Percentiles rank a stretch among this genome's conserved stretches.
Evolutionary conservation across 23 red algal genomes (phyloP).

Genomic region (Gracilariopsis chorda): DNA sequence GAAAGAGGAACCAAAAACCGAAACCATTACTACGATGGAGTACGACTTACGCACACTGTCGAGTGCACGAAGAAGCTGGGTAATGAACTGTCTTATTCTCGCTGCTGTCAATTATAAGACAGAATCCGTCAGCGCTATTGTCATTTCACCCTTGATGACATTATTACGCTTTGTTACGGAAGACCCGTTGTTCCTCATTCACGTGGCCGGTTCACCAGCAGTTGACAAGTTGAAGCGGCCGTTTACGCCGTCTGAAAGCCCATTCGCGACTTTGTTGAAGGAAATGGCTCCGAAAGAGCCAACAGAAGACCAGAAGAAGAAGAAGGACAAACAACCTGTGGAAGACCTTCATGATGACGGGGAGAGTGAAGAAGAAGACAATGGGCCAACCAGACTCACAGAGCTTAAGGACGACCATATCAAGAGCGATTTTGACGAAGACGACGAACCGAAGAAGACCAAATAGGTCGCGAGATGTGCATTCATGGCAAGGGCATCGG

Average conservation of each 20-base stretch:
- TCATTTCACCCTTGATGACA: conserved; percentile 75
- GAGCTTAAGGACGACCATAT: conserved; percentile 42
- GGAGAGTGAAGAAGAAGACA: conserved; percentile 41
- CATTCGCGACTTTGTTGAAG: conserved; percentile 29
- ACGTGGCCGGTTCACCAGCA: conserved; percentile 51
- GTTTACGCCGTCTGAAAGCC: conserved; percentile 39
- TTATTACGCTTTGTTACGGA: conserved; percentile 67
- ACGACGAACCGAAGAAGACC: conserved; percentile 49
- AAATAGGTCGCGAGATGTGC: neutral
- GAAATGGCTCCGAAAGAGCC: conserved; percentile 40
- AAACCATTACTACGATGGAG: conserved; percentile 65
- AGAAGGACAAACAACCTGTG: neutral
- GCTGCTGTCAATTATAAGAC: conserved; percentile 85
- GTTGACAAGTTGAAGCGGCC: conserved; percentile 48
- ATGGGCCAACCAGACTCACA: neutral
- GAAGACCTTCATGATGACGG: conserved; percentile 40
- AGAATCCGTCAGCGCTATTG: conserved; percentile 72
- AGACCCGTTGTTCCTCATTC: conserved; percentile 72
- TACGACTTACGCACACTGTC: conserved; percentile 76
- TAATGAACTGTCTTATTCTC: conserved; percentile 72
- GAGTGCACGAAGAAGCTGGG: conserved; percentile 50
- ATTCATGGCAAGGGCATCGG: neutral
- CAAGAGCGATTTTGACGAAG: conserved; percentile 63
- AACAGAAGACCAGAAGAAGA: neutral
- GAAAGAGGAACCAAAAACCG: conserved; percentile 13